Evolutionary conservation across 441 rosid species (phyloP).

Genomic region (Sinapis alba): DNA sequence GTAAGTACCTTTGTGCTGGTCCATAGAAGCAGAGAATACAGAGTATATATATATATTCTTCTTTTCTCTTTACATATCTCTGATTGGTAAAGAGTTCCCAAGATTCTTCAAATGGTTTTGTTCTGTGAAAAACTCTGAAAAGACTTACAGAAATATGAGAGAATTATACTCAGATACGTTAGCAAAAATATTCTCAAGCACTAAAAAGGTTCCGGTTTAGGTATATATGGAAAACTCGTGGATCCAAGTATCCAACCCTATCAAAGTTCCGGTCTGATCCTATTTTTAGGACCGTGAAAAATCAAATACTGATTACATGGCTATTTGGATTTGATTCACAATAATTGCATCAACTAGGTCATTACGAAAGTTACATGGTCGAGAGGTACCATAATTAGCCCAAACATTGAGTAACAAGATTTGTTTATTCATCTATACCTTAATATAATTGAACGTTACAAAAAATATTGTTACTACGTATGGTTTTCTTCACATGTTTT

Average conservation of each 20-base stretch:
- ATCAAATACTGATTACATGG: background rate
- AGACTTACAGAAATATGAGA: slow-evolving; percentile 28
- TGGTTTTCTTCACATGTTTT: background rate
- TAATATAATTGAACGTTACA: background rate
- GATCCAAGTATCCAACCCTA: background rate
- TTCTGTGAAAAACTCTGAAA: slow-evolving; percentile 31
- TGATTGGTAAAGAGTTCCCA: slow-evolving; percentile 39
- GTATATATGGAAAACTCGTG: background rate
- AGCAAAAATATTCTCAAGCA: background rate
- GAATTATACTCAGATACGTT: slow-evolving; percentile 18
- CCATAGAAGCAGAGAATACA: slow-evolving; percentile 29
- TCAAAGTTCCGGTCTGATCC: background rate
- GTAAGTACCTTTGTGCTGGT: slow-evolving; percentile 33
- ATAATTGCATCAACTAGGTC: slow-evolving; percentile 26
- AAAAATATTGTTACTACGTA: background rate
- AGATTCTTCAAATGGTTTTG: slow-evolving; percentile 39
- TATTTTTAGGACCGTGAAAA: background rate
- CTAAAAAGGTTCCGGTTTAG: background rate
- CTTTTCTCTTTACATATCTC: slow-evolving; percentile 20
- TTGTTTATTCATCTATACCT: background rate
- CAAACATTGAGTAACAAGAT: background rate
- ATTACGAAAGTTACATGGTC: slow-evolving; percentile 1
- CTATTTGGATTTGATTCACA: slow-evolving; percentile 10
- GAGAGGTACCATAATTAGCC: background rate
- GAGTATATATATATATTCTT: slow-evolving; percentile 8